Base-by-base conservation (phyloP, 306 rosid genomes). In the Sicyos baderoa region DNA sequence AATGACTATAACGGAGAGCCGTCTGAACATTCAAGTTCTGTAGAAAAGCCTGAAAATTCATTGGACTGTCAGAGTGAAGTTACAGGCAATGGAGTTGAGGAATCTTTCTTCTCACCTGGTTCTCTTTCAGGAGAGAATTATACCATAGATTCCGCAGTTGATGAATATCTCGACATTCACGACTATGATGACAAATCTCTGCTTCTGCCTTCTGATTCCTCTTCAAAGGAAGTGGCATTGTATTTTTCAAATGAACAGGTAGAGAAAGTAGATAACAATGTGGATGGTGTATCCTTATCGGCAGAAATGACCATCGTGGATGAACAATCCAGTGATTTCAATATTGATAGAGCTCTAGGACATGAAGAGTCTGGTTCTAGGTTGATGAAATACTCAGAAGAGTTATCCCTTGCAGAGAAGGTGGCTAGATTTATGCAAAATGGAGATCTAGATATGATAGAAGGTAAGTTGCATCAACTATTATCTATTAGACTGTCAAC, bases 381-480 rank as follows among this genome's bases (percentile, higher is more conserved):
- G 25, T 57, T 74, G 19, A 44, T 53, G 49, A 76, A 80, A 53
- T 59, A 72, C 74, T 76, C 76, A 3, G 50, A 60, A 52, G 63
- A 67, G 74, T 72, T 78, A 47, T 81, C 91, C 57, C 73, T 87
- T 70, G 84, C 79, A 78, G 87, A 86, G 60, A 93, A 80, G 82
- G 98, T 77, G 29, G 88, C 85, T 82, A 83, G 82, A 22, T 89
- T 93, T 78, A 80, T 89, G 77, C 89, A 78, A 76, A 80, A 80
- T 79, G 97, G 98, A 82, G 86, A 85, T 76, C 76, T 88, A 75
- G 98, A 84, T 79, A 77, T 74, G 18, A 65, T 81, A 63, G 91
- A 88, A 75, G 97, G 98, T 89, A 74, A 49, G 76, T 71, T 70
- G 17, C 59, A 71, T 23, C 19, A n/a, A n/a, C 35, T 68, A 52